A percentile compares a stretch with the other conserved stretches of the same genome.
phyloP scores from a whole-genome alignment of 352 stramenopile genomes.

The Phytophthora brassicae region DNA sequence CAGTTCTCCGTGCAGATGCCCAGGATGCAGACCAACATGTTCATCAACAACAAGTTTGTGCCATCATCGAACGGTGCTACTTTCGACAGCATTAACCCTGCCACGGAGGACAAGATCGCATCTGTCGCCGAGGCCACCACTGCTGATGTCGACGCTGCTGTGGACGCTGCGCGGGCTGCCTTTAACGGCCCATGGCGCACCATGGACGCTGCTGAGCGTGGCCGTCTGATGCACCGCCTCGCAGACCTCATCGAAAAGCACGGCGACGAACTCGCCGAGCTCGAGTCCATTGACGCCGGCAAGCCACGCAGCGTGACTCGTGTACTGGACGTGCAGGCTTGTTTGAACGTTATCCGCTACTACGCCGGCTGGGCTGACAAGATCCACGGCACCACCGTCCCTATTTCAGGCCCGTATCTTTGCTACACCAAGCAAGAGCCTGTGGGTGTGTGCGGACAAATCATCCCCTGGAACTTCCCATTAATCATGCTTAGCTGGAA shows the following conservation, averaged over 20 bases:
- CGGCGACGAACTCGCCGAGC: conserved; percentile 59
- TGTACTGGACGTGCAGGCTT: too few species aligned
- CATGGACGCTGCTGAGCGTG: conserved; percentile 44
- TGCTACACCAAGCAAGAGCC: conserved; percentile 78
- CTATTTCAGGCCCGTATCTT: conserved; percentile 51
- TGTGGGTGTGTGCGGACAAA: conserved; percentile 90
- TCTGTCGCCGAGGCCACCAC: conserved; percentile 57
- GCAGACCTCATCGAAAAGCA: conserved; percentile 63
- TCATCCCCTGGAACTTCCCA: conserved; percentile 98
- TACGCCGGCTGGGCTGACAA: conserved; percentile 92
- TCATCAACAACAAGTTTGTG: conserved; percentile 89
- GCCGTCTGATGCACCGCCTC: conserved; percentile 48
- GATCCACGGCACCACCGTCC: conserved; percentile 75
- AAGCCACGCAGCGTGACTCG: conserved; percentile 93
- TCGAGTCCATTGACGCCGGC: conserved; percentile 95
- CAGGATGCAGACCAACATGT: conserved; percentile 74
- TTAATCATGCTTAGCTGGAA: conserved; percentile 96
- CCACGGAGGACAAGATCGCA: conserved; percentile 79
- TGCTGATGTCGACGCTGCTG: conserved; percentile 76
- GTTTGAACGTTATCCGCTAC: conserved; percentile 90
- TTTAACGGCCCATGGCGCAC: conserved; percentile 73
- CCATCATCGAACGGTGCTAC: conserved; percentile 59
- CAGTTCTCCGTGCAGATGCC: conserved; percentile 40
- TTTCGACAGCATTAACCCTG: conserved; percentile 83
- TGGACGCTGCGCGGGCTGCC: conserved; percentile 60